Evolutionary conservation across 140 eudicot genomes (phyloP).

Genomic region (Ambrosia hybrid): DNA sequence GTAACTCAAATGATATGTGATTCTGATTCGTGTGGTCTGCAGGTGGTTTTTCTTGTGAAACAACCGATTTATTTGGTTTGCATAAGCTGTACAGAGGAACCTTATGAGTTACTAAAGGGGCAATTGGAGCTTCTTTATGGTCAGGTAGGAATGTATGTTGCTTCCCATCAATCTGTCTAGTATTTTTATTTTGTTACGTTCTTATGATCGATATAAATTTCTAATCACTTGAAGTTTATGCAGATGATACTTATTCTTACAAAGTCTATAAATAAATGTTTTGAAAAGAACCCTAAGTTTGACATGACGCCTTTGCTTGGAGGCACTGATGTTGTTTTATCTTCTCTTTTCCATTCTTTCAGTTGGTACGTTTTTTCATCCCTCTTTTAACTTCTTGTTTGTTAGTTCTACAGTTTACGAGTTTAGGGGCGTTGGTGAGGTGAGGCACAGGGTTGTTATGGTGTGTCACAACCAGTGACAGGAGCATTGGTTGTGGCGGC

Average conservation of each 20-base stretch:
- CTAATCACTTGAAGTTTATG: slow-evolving; percentile 15
- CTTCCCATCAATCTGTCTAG: not conserved
- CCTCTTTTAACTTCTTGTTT: slow-evolving; percentile 1
- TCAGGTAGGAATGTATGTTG: slow-evolving; percentile 60
- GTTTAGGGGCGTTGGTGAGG: not conserved
- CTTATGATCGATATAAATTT: not conserved
- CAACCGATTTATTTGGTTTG: slow-evolving; percentile 95
- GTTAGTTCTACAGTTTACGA: not conserved
- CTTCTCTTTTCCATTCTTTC: slow-evolving; percentile 93
- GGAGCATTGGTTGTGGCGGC: no score
- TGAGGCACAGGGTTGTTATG: not conserved
- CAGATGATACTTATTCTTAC: slow-evolving; percentile 98
- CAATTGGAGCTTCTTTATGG: slow-evolving; percentile 89
- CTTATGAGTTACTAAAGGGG: slow-evolving; percentile 75
- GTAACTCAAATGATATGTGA: not conserved
- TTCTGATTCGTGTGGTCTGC: slow-evolving; percentile 3
- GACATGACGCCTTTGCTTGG: slow-evolving; percentile 99
- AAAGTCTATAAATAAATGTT: slow-evolving; percentile 85
- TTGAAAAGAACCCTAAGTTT: slow-evolving; percentile 91
- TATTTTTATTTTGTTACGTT: not conserved
- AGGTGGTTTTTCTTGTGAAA: slow-evolving; percentile 70
- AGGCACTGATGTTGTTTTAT: slow-evolving; percentile 88
- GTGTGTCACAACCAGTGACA: not conserved
- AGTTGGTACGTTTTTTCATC: slow-evolving; percentile 15
- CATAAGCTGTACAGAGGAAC: slow-evolving; percentile 97